phyloP scores from a whole-genome alignment of 1,284 basidiomycete species.

The Malassezia equina region DNA sequence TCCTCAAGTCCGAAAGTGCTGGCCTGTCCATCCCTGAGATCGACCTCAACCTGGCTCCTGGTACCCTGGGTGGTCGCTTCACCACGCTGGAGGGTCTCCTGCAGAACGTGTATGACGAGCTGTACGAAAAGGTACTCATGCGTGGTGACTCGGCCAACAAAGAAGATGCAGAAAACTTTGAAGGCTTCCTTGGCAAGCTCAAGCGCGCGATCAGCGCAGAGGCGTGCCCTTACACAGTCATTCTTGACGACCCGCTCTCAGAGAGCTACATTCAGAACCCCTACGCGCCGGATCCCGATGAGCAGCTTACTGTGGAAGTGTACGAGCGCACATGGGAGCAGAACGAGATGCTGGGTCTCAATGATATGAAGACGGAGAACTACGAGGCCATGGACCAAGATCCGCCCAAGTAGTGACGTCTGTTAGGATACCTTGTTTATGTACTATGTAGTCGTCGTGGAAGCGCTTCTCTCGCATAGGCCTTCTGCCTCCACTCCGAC shows the following conservation, averaged over 20 bases:
- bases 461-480: not conserved
- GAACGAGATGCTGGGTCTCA: constrained; percentile 89
- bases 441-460: not conserved
- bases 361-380: constrained; percentile 73
- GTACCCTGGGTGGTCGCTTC: constrained; percentile 94
- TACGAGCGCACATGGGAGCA: constrained; percentile 82
- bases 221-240: constrained; percentile 57
- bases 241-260: constrained; percentile 87
- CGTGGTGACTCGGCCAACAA: constrained; percentile 57
- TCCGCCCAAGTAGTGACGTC: not conserved
- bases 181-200: constrained; percentile 64
- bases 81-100: constrained; percentile 93
- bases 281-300: constrained; percentile 54
- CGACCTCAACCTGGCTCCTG: constrained; percentile 78
- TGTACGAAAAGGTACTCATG: constrained; percentile 78
- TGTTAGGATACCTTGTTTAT: not conserved
- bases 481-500: not conserved
- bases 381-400: constrained; percentile 54
- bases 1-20: constrained; percentile 62
- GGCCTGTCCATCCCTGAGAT: constrained; percentile 89
- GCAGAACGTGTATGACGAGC: constrained; percentile 87
- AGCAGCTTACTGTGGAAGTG: constrained; percentile 54
- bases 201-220: constrained; percentile 39
- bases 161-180: constrained; percentile 22
- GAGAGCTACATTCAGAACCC: constrained; percentile 94